phyloP scores from a whole-genome alignment of 176 grass and related monocot species.

The Juncus inflexus region DNA sequence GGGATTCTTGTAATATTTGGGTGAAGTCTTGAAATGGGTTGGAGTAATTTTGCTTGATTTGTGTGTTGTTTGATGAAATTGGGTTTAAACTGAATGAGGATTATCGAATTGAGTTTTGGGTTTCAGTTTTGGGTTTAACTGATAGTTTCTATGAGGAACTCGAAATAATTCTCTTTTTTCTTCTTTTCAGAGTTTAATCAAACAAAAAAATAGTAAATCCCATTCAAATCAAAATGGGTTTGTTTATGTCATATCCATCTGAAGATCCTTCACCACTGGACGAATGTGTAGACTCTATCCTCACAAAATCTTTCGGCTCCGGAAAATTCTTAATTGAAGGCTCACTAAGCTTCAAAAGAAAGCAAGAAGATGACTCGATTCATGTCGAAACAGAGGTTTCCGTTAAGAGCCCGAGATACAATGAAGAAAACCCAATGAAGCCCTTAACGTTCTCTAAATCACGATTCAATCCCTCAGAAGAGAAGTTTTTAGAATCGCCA shows the following conservation, averaged over 20 bases:
- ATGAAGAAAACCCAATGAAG: conserved; percentile 28
- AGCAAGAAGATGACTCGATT: conserved; percentile 34
- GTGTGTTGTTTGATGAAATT: not conserved
- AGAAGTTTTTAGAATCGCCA: conserved; percentile 30
- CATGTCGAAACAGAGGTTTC: conserved; percentile 39
- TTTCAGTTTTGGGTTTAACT: not conserved
- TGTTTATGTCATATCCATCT: conserved; percentile 62
- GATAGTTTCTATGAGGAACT: not conserved
- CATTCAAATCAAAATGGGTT: conserved; percentile 42
- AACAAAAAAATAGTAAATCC: not conserved
- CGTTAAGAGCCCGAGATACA: conserved; percentile 35
- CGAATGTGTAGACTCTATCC: conserved; percentile 32
- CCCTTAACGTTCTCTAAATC: conserved; percentile 18
- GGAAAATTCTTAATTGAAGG: conserved; percentile 37
- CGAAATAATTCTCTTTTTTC: not conserved
- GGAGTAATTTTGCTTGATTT: not conserved
- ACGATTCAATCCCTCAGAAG: conserved; percentile 35
- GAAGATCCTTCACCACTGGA: conserved; percentile 49
- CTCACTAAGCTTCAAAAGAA: conserved; percentile 54
- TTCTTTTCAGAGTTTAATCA: conserved; percentile 19
- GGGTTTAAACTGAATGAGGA: too few species aligned
- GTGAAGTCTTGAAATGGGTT: conserved; percentile 12
- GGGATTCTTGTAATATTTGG: not conserved
- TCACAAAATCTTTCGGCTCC: conserved; percentile 51
- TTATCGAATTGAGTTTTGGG: conserved; percentile 5